Base-by-base conservation (phyloP, 129 eudicot species). In the Lonicera japonica region DNA sequence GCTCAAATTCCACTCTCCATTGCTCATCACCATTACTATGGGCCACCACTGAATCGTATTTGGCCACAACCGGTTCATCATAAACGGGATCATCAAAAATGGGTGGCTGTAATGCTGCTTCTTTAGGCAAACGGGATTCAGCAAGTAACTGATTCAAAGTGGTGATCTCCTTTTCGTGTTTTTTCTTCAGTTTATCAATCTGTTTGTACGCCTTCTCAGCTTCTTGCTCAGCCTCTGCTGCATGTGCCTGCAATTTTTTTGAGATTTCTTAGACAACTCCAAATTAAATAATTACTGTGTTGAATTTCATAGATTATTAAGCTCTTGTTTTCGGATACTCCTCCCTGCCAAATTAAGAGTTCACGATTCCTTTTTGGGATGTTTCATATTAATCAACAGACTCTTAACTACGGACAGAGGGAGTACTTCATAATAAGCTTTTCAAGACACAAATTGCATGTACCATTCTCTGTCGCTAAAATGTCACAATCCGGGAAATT, bases 201-300 rank as follows among this genome's bases (percentile, higher is more conserved):
- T 80, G 86, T 60, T 78, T 83, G 75, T 71, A 81, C 47, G 87
- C 88, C 56, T 74, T 80, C 64, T 85, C 81, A 9, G 87, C 68
- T 76, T 92, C 95, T 60, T 66, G 78, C 78, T 80, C 99, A 54
- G 88, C 95, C 58, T 63, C 70, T 19, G 62, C 74, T 40, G 89
- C 91, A 60, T 78, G 87, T 59, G 67, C 79, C 99, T 92, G 89
- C 78, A 79, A 12, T 22, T 40, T 21, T 15, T 63, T 39, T 1
- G 24, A 65, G 48, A 6, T 29, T 6, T 29, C 2, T 29, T 29
- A 38, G 21, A 64, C 53, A 4, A 36, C 14, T 18, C 48, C n/a
- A 11, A 17, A 64, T 16, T 12, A 15, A 1, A 43, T 43, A 43
- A 10, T 22, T 63, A 29, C 36, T 1, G 4, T 29, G 36, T 29